phyloP scores from a whole-genome alignment of 352 stramenopile genomes.

The Globisporangium lucens region DNA sequence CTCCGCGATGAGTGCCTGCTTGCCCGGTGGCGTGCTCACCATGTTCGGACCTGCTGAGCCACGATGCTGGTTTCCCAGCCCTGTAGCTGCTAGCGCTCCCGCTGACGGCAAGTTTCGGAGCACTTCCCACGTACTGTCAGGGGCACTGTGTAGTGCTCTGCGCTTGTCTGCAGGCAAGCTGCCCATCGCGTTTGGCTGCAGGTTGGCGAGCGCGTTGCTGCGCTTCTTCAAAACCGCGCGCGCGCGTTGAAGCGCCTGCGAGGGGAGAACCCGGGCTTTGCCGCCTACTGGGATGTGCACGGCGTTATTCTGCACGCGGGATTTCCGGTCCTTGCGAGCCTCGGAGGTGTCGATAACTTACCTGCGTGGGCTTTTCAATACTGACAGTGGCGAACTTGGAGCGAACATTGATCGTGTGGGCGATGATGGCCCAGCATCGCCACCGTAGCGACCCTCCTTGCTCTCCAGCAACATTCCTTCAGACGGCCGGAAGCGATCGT shows the following conservation, averaged over 20 bases:
- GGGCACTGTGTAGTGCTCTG: slow-evolving; percentile 13
- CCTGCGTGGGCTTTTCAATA: neutral
- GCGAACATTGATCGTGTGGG: neutral
- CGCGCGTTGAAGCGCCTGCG: slow-evolving; percentile 25
- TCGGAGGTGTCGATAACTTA: neutral
- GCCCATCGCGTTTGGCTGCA: slow-evolving; percentile 17
- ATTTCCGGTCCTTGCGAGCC: slow-evolving; percentile 1
- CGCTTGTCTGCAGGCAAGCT: slow-evolving; percentile 17
- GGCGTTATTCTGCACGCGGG: neutral
- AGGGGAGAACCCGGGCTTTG: slow-evolving; percentile 29
- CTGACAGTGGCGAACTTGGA: neutral
- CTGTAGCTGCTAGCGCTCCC: neutral
- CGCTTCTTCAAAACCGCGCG: slow-evolving; percentile 27
- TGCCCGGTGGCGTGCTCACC: slow-evolving; percentile 13
- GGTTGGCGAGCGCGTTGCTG: slow-evolving; percentile 33
- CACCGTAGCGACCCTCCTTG: neutral
- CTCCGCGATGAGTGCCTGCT: slow-evolving; percentile 48
- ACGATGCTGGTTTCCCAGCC: neutral
- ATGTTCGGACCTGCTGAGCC: neutral
- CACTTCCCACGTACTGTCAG: slow-evolving; percentile 22
- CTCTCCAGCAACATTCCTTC: slow-evolving; percentile 5
- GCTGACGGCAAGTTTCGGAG: slow-evolving; percentile 16
- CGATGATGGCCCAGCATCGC: neutral
- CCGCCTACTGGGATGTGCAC: slow-evolving; percentile 30
- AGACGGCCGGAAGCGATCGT: slow-evolving; percentile 15